These are phyloP conservation scores for Bigelowiella natans DNA, from an alignment of 78 protist genomes.

Conservation along the genomic window DNA sequence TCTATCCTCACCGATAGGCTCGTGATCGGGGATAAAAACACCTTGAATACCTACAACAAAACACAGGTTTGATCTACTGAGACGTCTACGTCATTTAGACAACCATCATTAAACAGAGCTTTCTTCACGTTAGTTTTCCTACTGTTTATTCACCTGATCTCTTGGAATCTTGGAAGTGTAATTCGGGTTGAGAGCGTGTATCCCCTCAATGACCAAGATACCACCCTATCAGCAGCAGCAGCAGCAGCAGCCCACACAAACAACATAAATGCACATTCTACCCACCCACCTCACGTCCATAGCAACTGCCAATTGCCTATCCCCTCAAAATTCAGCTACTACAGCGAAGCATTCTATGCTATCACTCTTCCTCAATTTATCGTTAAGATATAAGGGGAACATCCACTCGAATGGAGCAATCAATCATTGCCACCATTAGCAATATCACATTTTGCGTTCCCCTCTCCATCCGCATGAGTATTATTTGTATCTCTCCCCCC, in stretches of 20 bases:
- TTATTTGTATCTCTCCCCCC: neutral
- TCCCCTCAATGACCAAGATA: conserved; percentile 7
- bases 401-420: neutral
- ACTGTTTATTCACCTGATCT: neutral
- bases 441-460: neutral
- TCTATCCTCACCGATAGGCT: too few relatives aligned
- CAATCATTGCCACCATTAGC: neutral
- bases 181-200: conserved; percentile 35
- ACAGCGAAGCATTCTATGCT: neutral
- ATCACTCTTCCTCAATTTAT: neutral
- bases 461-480: neutral
- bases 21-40: too few relatives aligned
- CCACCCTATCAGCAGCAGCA: neutral
- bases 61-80: too few relatives aligned
- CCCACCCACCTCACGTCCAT: too few relatives aligned
- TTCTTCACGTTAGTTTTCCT: too few relatives aligned
- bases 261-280: neutral
- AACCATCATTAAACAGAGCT: too few relatives aligned
- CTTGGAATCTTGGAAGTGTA: neutral
- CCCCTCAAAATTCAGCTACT: too few relatives aligned
- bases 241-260: neutral
- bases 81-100: too few relatives aligned
- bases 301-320: too few relatives aligned
- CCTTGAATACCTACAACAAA: too few relatives aligned
- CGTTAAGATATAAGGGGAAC: neutral